These are phyloP conservation scores for Entomortierella chlamydospora DNA, from an alignment of 192 early-diverging fungal genomes.

Conservation along the genomic window DNA sequence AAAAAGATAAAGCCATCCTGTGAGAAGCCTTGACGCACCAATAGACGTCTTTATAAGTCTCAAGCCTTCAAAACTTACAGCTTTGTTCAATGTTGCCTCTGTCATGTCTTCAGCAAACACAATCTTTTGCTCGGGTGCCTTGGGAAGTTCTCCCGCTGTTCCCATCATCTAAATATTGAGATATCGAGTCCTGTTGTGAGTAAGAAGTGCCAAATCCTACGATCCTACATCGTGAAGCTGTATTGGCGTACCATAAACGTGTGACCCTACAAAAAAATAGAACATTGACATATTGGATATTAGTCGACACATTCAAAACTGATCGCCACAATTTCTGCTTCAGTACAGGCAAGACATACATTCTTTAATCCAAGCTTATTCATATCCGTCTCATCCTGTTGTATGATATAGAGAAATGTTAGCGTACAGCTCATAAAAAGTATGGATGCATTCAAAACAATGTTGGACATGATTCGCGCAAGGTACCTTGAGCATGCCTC, in stretches of 20 bases:
- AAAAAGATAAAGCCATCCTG: constrained; percentile 1
- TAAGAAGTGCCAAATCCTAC: no score
- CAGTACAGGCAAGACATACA: constrained; percentile 32
- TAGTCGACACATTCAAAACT: neutral
- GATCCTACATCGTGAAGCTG: no score
- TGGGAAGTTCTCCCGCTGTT: constrained; percentile 92
- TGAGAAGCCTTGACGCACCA: neutral
- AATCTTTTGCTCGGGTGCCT: constrained; percentile 74
- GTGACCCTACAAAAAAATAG: constrained; percentile 23
- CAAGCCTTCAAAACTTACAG: constrained; percentile 61
- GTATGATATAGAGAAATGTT: neutral
- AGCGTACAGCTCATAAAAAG: neutral
- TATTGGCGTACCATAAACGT: constrained; percentile 54
- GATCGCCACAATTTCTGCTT: neutral
- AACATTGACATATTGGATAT: neutral
- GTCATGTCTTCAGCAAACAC: constrained; percentile 95
- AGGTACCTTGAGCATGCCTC: constrained; percentile 87
- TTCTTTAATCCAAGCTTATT: constrained; percentile 79
- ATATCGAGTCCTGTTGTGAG: no score
- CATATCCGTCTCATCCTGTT: constrained; percentile 84
- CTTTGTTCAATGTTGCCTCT: constrained; percentile 85
- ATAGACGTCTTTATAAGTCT: neutral
- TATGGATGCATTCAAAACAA: neutral
- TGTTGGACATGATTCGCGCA: no score
- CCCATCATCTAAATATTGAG: constrained; percentile 87